A percentile compares a stretch with the other conserved stretches of the same genome.
Conservation (phyloP, 306 rosid genomes). For the Fragaria iinumae region DNA sequence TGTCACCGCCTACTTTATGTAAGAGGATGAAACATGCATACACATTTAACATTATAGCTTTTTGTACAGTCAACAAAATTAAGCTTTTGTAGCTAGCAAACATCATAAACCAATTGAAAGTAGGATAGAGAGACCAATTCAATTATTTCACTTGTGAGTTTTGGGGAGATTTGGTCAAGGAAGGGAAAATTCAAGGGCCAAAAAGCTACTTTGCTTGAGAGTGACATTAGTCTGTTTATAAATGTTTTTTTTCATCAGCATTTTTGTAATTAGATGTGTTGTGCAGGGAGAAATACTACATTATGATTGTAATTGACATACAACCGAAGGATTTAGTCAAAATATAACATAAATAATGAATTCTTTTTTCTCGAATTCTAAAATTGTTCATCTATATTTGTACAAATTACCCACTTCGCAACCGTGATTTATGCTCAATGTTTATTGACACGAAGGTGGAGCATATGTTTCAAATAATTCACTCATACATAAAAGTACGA, state of each 20-base stretch:
- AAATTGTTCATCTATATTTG: background rate
- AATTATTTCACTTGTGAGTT: background rate
- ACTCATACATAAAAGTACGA: background rate
- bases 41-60: background rate
- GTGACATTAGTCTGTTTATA: conserved; percentile 7
- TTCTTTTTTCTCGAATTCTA: background rate
- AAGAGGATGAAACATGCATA: background rate
- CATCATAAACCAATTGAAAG: conserved; percentile 29
- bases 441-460: background rate
- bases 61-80: conserved; percentile 24
- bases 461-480: background rate
- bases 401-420: background rate
- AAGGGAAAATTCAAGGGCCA: conserved; percentile 28
- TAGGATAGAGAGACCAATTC: conserved; percentile 17
- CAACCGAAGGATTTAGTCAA: background rate
- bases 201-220: conserved; percentile 20
- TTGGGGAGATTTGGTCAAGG: conserved; percentile 25
- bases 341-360: background rate
- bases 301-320: background rate
- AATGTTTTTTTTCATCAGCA: background rate
- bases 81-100: conserved; percentile 14
- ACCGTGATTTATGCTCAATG: conserved; percentile 7
- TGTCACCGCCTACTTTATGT: conserved; percentile 3
- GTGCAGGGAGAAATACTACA: background rate
- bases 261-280: background rate